A percentile compares a stretch with the other conserved stretches of the same genome.
Evolutionary conservation across 2,329 filamentous ascomycete genomes (phyloP).

Genomic region (Aspergillus terreus): DNA sequence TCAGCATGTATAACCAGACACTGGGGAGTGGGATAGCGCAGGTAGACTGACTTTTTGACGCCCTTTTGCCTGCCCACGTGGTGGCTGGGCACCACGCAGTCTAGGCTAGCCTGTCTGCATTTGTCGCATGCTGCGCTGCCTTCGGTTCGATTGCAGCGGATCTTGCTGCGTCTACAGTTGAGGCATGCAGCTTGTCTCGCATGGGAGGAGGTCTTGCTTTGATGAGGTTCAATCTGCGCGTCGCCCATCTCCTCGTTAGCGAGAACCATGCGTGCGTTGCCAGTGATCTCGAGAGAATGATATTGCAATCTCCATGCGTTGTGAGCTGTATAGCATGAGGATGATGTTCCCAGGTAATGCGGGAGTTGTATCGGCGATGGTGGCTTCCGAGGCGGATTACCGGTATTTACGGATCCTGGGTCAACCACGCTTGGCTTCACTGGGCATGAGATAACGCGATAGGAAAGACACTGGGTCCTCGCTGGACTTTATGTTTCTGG

Average conservation of each 20-base stretch:
- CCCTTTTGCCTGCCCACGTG: slow-evolving; percentile 71
- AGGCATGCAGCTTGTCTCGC: slow-evolving; percentile 53
- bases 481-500: no score
- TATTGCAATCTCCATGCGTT: no score
- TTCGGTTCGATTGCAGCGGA: slow-evolving; percentile 59
- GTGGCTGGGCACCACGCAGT: slow-evolving; percentile 69
- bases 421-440: no score
- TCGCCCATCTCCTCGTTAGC: slow-evolving; percentile 10
- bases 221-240: neutral
- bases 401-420: no score
- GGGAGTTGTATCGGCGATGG: no score
- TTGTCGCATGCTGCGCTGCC: slow-evolving; percentile 56
- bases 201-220: slow-evolving; percentile 11
- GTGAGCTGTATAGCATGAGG: no score
- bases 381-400: no score
- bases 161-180: slow-evolving; percentile 64
- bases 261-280: neutral
- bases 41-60: slow-evolving; percentile 62
- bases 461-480: no score
- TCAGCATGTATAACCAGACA: slow-evolving; percentile 8
- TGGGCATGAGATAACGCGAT: no score
- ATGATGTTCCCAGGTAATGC: no score
- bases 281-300: no score
- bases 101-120: slow-evolving; percentile 55
- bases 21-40: neutral